Base-by-base conservation (phyloP, 805 yeast genomes). In the Cyberlindnera euphorbiae region DNA sequence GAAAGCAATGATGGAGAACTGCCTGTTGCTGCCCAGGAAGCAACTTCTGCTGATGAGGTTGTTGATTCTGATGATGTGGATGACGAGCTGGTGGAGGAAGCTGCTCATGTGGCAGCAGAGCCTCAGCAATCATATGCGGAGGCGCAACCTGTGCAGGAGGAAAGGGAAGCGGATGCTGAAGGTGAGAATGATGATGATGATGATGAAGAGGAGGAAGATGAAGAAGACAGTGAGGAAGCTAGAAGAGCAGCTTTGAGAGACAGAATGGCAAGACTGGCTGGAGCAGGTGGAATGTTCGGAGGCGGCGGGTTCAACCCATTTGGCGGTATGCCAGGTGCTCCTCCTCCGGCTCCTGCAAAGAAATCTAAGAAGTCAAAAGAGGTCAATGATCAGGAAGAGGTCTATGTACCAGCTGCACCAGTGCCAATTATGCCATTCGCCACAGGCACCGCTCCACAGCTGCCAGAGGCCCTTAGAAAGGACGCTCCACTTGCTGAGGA, bases 261-360 rank as follows among this genome's bases (percentile, higher is more conserved):
- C 45, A 75, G 97, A 42, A 90, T 90, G 96, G 97, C 98, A n/a
- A 85, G 81, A 50, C 72, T 90, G 14, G 83, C 97, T 1, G 95
- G 96, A 15, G 79, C 78, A 11, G 77, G 79, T 60, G 89, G 88
- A 28, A 60, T 59, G 48, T 57, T 59, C 21, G 62, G 60, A 18
- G 66, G 61, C 4, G 66, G 61, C 5, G 53, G 54, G 1, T 66
- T 66, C 41, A 66, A 66, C 34, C 72, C 72, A 24, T 66, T 66
- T 41, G 73, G 67, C 29, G 45, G 52, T 27, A 17, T 55, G 18
- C 64, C 67, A 7, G 45, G 56, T 13, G 69, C 64, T 32, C 47
- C 50, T 26, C 59, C 66, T 8, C 45, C 59, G 8, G 26, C 32
- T 3, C 37, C 62, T 4, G 32, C 53, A 12, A 34, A 54, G 15